These are phyloP conservation scores for Musa acuminata DNA, from an alignment of 176 grass and related monocot species.

Conservation along the genomic window DNA sequence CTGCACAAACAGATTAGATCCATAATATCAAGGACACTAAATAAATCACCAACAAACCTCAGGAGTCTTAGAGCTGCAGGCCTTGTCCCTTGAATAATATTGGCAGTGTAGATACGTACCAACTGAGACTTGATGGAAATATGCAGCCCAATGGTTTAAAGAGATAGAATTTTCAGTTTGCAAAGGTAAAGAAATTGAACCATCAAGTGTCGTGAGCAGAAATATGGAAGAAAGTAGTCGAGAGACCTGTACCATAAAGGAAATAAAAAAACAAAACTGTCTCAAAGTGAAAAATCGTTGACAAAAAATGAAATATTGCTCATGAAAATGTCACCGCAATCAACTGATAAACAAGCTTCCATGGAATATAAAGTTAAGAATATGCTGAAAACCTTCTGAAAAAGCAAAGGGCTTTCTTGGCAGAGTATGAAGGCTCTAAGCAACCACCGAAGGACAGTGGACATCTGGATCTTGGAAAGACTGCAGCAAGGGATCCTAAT, in stretches of 20 bases:
- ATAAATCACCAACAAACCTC: slow-evolving; percentile 28
- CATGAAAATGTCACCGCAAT: slow-evolving; percentile 10
- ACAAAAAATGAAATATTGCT: slow-evolving; percentile 6
- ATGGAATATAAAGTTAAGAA: background rate
- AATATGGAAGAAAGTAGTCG: slow-evolving; percentile 62
- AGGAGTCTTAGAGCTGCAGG: slow-evolving; percentile 12
- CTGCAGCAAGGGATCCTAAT: slow-evolving; percentile 47
- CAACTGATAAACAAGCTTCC: background rate
- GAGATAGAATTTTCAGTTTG: slow-evolving; percentile 52
- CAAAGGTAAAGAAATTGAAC: slow-evolving; percentile 33
- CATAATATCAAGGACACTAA: background rate
- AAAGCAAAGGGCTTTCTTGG: slow-evolving; percentile 48
- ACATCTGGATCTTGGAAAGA: slow-evolving; percentile 46
- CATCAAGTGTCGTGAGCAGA: slow-evolving; percentile 54
- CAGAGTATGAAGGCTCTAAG: slow-evolving; percentile 69
- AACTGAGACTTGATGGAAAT: slow-evolving; percentile 79
- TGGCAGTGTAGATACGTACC: slow-evolving; percentile 45
- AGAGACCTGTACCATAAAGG: slow-evolving; percentile 40
- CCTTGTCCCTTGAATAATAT: slow-evolving; percentile 22
- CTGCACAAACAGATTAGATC: background rate
- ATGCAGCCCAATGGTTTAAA: slow-evolving; percentile 74
- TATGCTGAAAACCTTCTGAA: slow-evolving; percentile 51
- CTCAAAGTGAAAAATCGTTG: slow-evolving; percentile 4
- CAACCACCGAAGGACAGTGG: slow-evolving; percentile 53
- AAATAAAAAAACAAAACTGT: slow-evolving; percentile 9